These are phyloP conservation scores for Ampelomyces quisqualis DNA, from an alignment of 2,329 filamentous ascomycete genomes.

Conservation along the genomic window DNA sequence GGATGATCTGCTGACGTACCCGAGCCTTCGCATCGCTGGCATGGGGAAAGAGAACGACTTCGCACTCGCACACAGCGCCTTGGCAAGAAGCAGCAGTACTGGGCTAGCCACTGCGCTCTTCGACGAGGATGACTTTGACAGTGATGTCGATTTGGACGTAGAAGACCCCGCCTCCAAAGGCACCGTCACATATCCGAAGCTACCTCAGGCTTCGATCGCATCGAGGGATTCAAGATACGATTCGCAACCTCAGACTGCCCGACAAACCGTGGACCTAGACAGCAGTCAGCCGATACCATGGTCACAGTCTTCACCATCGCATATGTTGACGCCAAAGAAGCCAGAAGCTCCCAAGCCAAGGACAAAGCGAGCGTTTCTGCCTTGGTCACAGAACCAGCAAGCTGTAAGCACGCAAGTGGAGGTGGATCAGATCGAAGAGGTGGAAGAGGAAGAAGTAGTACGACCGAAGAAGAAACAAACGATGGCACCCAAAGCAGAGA, in stretches of 20 bases:
- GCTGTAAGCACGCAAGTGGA: slow-evolving; percentile 18
- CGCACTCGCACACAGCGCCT: slow-evolving; percentile 14
- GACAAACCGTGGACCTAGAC: slow-evolving; percentile 15
- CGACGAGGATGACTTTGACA: slow-evolving; percentile 81
- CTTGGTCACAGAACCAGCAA: slow-evolving; percentile 53
- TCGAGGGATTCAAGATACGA: slow-evolving; percentile 41
- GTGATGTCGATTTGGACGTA: slow-evolving; percentile 74
- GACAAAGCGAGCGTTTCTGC: slow-evolving; percentile 52
- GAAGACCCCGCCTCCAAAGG: slow-evolving; percentile 58
- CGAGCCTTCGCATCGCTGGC: slow-evolving; percentile 26
- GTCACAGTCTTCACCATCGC: slow-evolving; percentile 65
- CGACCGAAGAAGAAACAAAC: slow-evolving; percentile 33
- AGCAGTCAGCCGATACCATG: slow-evolving; percentile 67
- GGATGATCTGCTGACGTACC: slow-evolving; percentile 37
- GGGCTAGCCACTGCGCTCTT: slow-evolving; percentile 49
- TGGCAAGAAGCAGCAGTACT: slow-evolving; percentile 14
- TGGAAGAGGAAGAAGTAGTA: slow-evolving; percentile 18
- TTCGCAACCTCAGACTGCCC: slow-evolving; percentile 27
- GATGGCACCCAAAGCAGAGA: slow-evolving; percentile 39
- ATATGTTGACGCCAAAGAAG: slow-evolving; percentile 40
- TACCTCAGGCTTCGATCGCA: slow-evolving; percentile 31
- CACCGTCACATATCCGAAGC: slow-evolving; percentile 46
- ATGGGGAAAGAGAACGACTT: slow-evolving; percentile 31
- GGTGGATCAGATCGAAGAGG: slow-evolving; percentile 20
- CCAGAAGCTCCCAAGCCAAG: slow-evolving; percentile 15